phyloP scores from a whole-genome alignment of 164 flowering plant genomes.

The Tetracentron sinense region DNA sequence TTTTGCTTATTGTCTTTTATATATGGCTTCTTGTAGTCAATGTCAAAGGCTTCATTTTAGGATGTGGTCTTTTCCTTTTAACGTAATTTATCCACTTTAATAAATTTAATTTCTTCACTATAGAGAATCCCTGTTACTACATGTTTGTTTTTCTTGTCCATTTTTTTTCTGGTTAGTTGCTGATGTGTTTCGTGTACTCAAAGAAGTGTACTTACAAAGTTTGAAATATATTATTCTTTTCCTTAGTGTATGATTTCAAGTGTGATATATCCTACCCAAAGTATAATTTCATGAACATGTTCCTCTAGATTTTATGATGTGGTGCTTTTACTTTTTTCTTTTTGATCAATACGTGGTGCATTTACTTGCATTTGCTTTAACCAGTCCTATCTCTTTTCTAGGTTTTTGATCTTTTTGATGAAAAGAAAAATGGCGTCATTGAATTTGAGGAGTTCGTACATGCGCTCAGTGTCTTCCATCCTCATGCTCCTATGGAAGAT shows the following conservation, averaged over 20 bases:
- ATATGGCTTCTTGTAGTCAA: no score
- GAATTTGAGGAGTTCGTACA: constrained; percentile 85
- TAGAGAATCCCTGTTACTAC: neutral
- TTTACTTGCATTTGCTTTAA: no score
- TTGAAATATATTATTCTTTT: neutral
- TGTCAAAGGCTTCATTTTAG: no score
- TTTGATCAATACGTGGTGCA: neutral
- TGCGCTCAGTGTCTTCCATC: constrained; percentile 80
- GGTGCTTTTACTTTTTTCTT: neutral
- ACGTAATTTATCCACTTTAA: neutral
- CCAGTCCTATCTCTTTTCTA: constrained; percentile 10
- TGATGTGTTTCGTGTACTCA: neutral
- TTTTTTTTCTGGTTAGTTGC: neutral
- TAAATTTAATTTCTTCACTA: no score
- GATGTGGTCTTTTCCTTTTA: neutral
- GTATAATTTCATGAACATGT: neutral
- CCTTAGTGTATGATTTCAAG: neutral
- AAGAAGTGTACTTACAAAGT: neutral
- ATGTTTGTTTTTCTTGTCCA: neutral
- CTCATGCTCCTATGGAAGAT: constrained; percentile 59
- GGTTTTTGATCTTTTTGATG: constrained; percentile 89
- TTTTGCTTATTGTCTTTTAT: no score
- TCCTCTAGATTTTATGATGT: no score
- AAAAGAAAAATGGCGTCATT: constrained; percentile 78
- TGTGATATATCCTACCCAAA: neutral